Base-by-base conservation (phyloP, 2,329 filamentous ascomycete genomes). In the Parasarocladium wereldwijsianum region DNA sequence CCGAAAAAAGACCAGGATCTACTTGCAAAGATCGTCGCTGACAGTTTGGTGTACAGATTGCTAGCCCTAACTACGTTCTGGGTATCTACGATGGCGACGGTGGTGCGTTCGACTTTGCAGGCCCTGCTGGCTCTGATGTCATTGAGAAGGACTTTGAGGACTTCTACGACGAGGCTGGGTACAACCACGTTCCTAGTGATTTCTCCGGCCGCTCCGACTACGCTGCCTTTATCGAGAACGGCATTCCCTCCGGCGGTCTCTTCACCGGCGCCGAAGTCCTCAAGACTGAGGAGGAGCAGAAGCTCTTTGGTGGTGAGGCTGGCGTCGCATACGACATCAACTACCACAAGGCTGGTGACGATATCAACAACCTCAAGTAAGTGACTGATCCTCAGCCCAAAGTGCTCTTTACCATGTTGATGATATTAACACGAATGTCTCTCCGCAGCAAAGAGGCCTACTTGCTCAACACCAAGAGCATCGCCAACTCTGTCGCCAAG, bases 201-300 rank as follows among this genome's bases (percentile, higher is more conserved):
- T 82, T 82, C 43, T 65, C 68, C 45, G 72, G 71, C 5, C 66
- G 73, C 31, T 72, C 66, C 25, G 76, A 81, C 46, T 80, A 81
- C 43, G 71, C 66, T 22, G 70, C 65, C 3, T 80, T 81, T 54
- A 68, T 78, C 37, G 62, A 67, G 43, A 66, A 65, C 38, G 70
- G 70, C 8, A 75, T 80, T 34, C 70, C 77, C 3, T 65, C 68
- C 1, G 76, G 76, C 16, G 77, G 77, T 9, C 60, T 82, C 34
- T 76, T 76, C 42, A 80, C 76, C 7, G 75, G 75, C 8, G 75
- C 75, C 3, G 73, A 78, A 46, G 64, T 55, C 5, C 46, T 72
- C 46, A 78, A 76, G 62, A 76, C 70, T 0, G 55, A 57, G 19
- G 62, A 64, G 23, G 66, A 80, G 44, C 66, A 57, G 0, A 55